Conservation (phyloP, 768 basidiomycete genomes). For the Cubamyces sp. region DNA sequence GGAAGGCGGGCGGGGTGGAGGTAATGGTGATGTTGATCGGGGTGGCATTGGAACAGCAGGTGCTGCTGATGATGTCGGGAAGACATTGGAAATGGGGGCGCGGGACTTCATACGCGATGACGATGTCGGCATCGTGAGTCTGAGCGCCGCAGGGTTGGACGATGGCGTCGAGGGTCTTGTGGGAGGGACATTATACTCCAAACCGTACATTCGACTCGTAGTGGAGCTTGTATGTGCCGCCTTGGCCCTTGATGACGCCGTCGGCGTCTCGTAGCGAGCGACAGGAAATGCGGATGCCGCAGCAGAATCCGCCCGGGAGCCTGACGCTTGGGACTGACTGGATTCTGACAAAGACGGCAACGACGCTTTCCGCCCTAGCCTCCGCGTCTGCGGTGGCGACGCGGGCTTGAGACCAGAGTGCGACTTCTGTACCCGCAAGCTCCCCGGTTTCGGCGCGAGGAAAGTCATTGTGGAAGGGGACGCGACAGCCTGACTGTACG, state of each 20-base stretch:
- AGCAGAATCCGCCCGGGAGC: slow-evolving; percentile 48
- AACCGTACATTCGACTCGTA: slow-evolving; percentile 57
- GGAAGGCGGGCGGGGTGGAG: slow-evolving; percentile 47
- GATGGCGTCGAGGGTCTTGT: slow-evolving; percentile 81
- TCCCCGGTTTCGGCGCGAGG: slow-evolving; percentile 69
- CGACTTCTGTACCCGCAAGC: slow-evolving; percentile 83
- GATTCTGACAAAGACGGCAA: slow-evolving; percentile 72
- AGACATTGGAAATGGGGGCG: slow-evolving; percentile 77
- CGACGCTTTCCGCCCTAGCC: slow-evolving; percentile 76
- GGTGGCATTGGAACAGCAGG: slow-evolving; percentile 36
- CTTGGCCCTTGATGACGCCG: slow-evolving; percentile 82
- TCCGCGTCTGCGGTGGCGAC: slow-evolving; percentile 64
- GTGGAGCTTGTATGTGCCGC: slow-evolving; percentile 56
- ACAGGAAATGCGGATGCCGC: slow-evolving; percentile 43
- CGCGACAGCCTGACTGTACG: slow-evolving; percentile 58
- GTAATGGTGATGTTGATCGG: slow-evolving; percentile 63
- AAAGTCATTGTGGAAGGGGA: slow-evolving; percentile 55
- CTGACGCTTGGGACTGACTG: slow-evolving; percentile 56
- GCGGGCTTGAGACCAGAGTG: slow-evolving; percentile 80
- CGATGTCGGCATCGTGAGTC: slow-evolving; percentile 87
- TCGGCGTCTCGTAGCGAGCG: slow-evolving; percentile 74
- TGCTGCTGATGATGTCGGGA: slow-evolving; percentile 49
- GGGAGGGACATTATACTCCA: slow-evolving; percentile 74
- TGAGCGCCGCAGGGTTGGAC: slow-evolving; percentile 73
- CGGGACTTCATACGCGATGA: slow-evolving; percentile 71